Evolutionary conservation across 176 grass and related monocot genomes (phyloP).

Genomic region (Raddia guianensis): DNA sequence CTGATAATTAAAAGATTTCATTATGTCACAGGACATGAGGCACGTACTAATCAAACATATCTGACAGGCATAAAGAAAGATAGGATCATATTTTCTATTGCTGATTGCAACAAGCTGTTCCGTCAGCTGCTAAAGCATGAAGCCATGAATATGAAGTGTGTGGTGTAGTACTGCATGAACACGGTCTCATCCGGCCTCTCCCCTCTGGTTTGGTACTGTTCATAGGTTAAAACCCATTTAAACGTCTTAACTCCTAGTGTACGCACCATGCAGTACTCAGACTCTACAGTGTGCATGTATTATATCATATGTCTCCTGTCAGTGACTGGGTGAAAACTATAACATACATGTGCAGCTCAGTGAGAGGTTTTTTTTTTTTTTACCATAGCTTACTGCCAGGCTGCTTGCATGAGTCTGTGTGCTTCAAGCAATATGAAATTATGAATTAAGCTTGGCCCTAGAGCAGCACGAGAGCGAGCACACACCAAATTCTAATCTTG

Average conservation of each 20-base stretch:
- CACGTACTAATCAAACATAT: slow-evolving; percentile 45
- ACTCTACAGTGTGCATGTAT: slow-evolving; percentile 28
- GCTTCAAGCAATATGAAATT: slow-evolving; percentile 16
- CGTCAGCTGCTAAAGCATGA: slow-evolving; percentile 16
- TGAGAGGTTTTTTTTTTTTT: slow-evolving; percentile 2
- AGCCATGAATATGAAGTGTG: neutral
- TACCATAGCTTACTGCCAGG: neutral
- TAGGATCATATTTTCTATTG: slow-evolving; percentile 48
- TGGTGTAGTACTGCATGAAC: neutral
- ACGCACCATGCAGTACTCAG: slow-evolving; percentile 27
- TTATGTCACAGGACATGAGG: slow-evolving; percentile 29
- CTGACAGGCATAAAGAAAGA: slow-evolving; percentile 24
- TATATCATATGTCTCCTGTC: slow-evolving; percentile 33
- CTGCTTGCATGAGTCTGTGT: neutral
- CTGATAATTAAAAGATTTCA: slow-evolving; percentile 16
- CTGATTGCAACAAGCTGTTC: neutral
- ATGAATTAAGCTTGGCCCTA: slow-evolving; percentile 42
- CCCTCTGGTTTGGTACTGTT: slow-evolving; percentile 23
- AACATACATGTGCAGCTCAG: neutral
- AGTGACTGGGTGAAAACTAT: slow-evolving; percentile 24
- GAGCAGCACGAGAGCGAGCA: slow-evolving; percentile 37
- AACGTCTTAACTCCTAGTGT: slow-evolving; percentile 26
- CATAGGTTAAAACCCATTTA: slow-evolving; percentile 28
- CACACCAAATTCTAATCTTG: slow-evolving; percentile 55
- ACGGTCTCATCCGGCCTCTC: slow-evolving; percentile 8